These are phyloP conservation scores for Galerina sulciceps DNA, from an alignment of 768 basidiomycete species.

Conservation along the genomic window DNA sequence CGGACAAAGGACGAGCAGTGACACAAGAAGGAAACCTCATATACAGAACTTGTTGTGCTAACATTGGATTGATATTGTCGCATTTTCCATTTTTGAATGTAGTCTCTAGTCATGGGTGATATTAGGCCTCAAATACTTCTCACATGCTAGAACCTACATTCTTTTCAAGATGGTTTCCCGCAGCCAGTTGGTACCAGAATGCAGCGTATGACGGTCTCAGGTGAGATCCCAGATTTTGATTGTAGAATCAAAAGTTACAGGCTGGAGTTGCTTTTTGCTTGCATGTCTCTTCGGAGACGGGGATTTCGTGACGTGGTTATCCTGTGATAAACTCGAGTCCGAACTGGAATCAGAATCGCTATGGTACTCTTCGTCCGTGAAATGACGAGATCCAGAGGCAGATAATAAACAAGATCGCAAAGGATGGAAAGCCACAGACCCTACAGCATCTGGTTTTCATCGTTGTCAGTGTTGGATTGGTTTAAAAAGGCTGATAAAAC, in stretches of 20 bases:
- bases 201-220: background rate
- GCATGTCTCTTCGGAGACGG: background rate
- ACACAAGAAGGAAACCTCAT: background rate
- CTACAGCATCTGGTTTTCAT: slow-evolving; percentile 62
- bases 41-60: background rate
- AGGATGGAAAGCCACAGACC: slow-evolving; percentile 78
- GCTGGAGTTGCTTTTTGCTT: slow-evolving; percentile 21
- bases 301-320: background rate
- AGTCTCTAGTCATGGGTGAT: background rate
- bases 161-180: no score
- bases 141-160: no score
- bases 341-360: slow-evolving; percentile 25
- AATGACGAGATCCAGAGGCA: slow-evolving; percentile 81
- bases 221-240: slow-evolving; percentile 37
- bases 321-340: background rate
- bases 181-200: no score
- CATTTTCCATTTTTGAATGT: background rate
- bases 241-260: slow-evolving; percentile 35
- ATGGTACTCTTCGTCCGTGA: slow-evolving; percentile 37
- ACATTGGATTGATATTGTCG: background rate
- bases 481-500: background rate
- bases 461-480: background rate
- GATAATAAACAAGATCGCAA: slow-evolving; percentile 60
- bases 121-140: no score
- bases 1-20: slow-evolving; percentile 3